Conservation (phyloP, 2,329 filamentous ascomycete genomes). For the Pyrenophora teres region DNA sequence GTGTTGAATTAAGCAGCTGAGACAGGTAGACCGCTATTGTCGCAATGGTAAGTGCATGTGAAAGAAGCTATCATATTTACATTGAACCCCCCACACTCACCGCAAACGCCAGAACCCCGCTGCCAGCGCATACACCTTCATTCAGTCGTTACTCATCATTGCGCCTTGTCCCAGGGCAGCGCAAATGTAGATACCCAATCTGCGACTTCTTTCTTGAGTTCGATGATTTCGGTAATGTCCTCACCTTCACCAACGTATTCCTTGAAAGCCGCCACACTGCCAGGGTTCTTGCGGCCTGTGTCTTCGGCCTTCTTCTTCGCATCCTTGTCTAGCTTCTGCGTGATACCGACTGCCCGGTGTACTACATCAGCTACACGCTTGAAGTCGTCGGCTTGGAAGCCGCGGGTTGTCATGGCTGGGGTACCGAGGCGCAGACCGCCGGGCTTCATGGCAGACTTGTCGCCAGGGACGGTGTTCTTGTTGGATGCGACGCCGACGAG, state of each 20-base stretch:
- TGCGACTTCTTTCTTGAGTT: conserved; percentile 48
- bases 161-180: conserved; percentile 46
- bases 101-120: conserved; percentile 22
- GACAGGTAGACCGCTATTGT: conserved; percentile 10
- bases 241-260: conserved; percentile 50
- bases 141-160: conserved; percentile 17
- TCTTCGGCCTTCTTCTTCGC: conserved; percentile 47
- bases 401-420: conserved; percentile 95
- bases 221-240: conserved; percentile 49
- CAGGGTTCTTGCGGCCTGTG: conserved; percentile 46
- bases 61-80: conserved; percentile 20
- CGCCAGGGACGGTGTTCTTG: conserved; percentile 98
- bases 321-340: conserved; percentile 48
- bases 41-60: not conserved
- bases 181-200: conserved; percentile 51
- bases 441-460: conserved; percentile 95
- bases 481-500: conserved; percentile 96
- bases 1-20: not conserved
- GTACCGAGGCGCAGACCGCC: conserved; percentile 95
- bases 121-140: conserved; percentile 13
- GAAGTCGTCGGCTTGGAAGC: conserved; percentile 91
- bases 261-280: conserved; percentile 48
- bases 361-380: conserved; percentile 62
- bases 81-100: conserved; percentile 19
- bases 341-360: conserved; percentile 49